Evolutionary conservation across 805 yeast species (phyloP).

Genomic region (Pichia manshurica): DNA sequence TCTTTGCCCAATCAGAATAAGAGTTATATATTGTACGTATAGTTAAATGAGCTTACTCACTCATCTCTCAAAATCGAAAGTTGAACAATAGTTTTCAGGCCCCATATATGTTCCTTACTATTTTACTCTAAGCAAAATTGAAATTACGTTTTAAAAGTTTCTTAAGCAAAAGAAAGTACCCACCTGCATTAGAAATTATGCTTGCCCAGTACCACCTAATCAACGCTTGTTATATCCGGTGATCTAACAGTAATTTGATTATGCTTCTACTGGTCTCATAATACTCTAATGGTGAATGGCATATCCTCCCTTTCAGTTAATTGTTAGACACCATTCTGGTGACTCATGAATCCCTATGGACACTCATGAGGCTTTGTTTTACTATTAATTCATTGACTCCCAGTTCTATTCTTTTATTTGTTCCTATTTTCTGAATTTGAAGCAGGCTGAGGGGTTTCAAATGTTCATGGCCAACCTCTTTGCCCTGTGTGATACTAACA

Average conservation of each 20-base stretch:
- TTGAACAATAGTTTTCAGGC: no score
- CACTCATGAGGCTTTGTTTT: slow-evolving; percentile 39
- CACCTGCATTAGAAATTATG: slow-evolving; percentile 8
- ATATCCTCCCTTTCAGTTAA: background rate
- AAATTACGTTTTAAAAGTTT: no score
- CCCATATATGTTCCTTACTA: no score
- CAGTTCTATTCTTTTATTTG: no score
- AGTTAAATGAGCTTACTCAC: no score
- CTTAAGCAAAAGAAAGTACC: slow-evolving; percentile 1
- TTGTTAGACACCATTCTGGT: background rate
- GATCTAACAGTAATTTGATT: slow-evolving; percentile 6
- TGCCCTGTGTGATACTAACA: slow-evolving; percentile 4
- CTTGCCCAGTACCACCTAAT: slow-evolving; percentile 9
- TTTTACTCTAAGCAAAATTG: no score
- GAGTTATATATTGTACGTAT: no score
- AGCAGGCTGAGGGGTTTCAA: no score
- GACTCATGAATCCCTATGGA: slow-evolving; percentile 44
- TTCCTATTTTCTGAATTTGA: no score
- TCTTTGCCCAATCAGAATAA: no score
- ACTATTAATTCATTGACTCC: background rate
- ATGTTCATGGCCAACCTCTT: no score
- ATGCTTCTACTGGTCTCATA: slow-evolving; percentile 6
- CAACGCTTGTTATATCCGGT: slow-evolving; percentile 5
- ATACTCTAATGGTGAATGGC: slow-evolving; percentile 6
- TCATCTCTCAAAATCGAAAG: no score